Conservation (phyloP, 2,329 filamentous ascomycete species). For the Colletotrichum musae region DNA sequence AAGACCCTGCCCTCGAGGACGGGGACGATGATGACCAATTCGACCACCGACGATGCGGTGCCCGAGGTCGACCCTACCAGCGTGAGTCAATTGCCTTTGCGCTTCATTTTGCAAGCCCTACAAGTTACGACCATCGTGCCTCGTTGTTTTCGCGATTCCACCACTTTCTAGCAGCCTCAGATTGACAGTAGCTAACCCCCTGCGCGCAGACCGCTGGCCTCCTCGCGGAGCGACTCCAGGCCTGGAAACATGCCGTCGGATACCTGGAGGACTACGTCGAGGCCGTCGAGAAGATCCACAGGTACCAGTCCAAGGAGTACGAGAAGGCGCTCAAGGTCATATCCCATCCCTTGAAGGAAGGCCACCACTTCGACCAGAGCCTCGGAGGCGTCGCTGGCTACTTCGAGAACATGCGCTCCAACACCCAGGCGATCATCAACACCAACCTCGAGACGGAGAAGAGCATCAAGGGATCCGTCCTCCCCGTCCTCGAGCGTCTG, state of each 20-base stretch:
- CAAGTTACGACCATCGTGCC: not conserved
- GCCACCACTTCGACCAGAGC: constrained; percentile 92
- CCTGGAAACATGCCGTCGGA: constrained; percentile 94
- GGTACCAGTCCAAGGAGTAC: constrained; percentile 91
- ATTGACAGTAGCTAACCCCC: constrained; percentile 23
- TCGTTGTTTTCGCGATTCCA: not conserved
- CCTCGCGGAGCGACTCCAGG: constrained; percentile 88
- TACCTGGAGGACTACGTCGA: constrained; percentile 93
- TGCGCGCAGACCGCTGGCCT: constrained; percentile 77
- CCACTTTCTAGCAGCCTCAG: not conserved
- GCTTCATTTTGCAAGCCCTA: not conserved
- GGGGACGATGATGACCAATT: constrained; percentile 53
- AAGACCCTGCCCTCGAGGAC: constrained; percentile 61
- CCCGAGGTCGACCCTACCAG: constrained; percentile 71
- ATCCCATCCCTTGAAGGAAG: constrained; percentile 86
- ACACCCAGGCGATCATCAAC: constrained; percentile 92
- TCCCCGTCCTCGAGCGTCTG: constrained; percentile 90
- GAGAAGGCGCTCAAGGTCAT: constrained; percentile 95
- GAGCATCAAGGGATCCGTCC: constrained; percentile 86
- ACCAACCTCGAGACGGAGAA: constrained; percentile 93
- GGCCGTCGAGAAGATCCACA: constrained; percentile 88
- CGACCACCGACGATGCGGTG: constrained; percentile 66
- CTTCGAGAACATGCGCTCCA: constrained; percentile 94
- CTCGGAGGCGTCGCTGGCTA: constrained; percentile 90
- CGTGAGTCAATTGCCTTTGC: constrained; percentile 56